Evolutionary conservation across 306 rosid species (phyloP).

Genomic region (Notholithocarpus densiflorus): DNA sequence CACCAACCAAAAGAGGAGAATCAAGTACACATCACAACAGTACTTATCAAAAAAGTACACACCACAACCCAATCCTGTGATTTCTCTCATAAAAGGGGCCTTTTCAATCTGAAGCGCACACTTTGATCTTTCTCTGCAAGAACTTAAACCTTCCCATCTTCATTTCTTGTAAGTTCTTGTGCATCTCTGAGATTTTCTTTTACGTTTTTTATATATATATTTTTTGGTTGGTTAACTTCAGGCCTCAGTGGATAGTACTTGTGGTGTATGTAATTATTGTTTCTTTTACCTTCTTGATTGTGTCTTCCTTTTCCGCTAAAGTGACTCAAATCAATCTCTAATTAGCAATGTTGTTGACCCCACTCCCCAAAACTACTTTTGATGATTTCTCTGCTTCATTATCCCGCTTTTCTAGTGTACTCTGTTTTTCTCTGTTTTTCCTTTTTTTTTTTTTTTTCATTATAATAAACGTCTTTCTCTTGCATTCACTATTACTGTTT

Average conservation of each 20-base stretch:
- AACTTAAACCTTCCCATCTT: constrained; percentile 3
- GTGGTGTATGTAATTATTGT: neutral
- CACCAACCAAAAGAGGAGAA: constrained; percentile 20
- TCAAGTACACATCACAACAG: neutral
- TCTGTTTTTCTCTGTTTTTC: constrained; percentile 9
- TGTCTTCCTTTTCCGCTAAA: neutral
- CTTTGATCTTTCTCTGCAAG: neutral
- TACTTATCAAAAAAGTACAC: neutral
- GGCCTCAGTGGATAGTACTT: neutral
- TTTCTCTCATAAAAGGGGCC: neutral
- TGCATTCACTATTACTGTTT: neutral
- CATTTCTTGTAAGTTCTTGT: constrained; percentile 28
- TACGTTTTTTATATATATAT: neutral
- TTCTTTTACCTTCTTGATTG: neutral
- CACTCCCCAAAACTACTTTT: neutral
- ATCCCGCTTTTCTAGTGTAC: constrained; percentile 7
- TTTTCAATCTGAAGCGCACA: neutral
- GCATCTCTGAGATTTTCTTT: neutral
- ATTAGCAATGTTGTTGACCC: constrained; percentile 43
- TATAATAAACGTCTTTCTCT: neutral
- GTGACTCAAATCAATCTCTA: constrained; percentile 11
- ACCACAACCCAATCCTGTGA: neutral
- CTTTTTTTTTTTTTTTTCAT: neutral
- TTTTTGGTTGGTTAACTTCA: neutral
- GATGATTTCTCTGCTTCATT: neutral